Evolutionary conservation across 1,284 basidiomycete genomes (phyloP), one percentile per base, ranked within the genome.

Genomic region (Ustilago trichophora): DNA sequence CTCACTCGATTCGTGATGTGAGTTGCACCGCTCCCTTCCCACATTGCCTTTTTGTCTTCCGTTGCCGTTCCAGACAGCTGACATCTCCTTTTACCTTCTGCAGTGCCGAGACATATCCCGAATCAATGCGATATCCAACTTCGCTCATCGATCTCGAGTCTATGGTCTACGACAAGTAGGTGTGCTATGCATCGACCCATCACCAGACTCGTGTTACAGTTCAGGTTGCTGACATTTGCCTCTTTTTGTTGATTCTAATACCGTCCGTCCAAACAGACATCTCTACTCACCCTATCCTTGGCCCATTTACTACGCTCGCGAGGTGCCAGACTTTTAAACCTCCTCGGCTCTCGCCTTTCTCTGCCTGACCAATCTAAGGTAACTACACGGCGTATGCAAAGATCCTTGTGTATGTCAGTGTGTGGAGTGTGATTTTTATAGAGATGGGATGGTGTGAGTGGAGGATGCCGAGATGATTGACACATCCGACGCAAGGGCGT

Each of bases 281-380:
- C 50, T 60, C 36, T 72, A 72, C 45, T 69, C 66, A n/a, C 70
- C 70, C 5, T 72, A 69, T 32, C 58, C 53, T n/a, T 69, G 55
- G 50, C 70, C 70, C 3, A 65, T 65, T 44, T 72, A 69, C 41
- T 72, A 72, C 42, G 51, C 48, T 19, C 42, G 46, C 0, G 49
- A 51, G 3, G 32, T 49, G 3, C 60, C 60, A 0, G 54, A 64
- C 45, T 64, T 57, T 25, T 64, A 27, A 57, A 16, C 10, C 4
- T 5, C 12, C 18, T 13, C 6, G 18, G 7, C 32, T 34, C n/a
- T 34, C 6, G 16, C 6, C n/a, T n/a, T 16, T 16, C 19, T 34
- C 16, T 19, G n/a, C n/a, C n/a, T n/a, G n/a, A n/a, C n/a, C n/a
- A n/a, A n/a, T n/a, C n/a, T n/a, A n/a, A n/a, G n/a, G n/a, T n/a